Percentiles rank a stretch among this genome's conserved stretches.
These are phyloP conservation scores for Lachancea nothofagi DNA, from an alignment of 805 yeast genomes.

Conservation along the genomic window DNA sequence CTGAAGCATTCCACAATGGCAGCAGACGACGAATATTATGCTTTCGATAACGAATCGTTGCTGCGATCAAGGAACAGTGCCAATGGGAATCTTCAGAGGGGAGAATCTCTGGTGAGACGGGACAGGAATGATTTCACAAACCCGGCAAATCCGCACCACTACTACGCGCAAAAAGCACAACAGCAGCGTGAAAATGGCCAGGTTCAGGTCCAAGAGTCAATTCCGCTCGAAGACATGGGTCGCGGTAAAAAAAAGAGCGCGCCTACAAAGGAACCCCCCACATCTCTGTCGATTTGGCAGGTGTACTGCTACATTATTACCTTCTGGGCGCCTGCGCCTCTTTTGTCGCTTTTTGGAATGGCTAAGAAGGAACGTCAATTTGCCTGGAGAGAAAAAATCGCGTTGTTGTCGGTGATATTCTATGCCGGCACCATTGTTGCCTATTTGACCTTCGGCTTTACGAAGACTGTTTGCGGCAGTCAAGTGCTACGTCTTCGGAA, in stretches of 20 bases:
- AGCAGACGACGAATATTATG: constrained; percentile 16
- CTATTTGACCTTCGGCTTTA: constrained; percentile 84
- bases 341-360: constrained; percentile 70
- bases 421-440: constrained; percentile 75
- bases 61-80: constrained; percentile 23
- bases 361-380: constrained; percentile 73
- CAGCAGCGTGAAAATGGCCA: constrained; percentile 50
- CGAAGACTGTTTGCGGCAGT: constrained; percentile 68
- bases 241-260: constrained; percentile 14
- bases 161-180: constrained; percentile 68
- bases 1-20: constrained; percentile 2
- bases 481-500: constrained; percentile 46
- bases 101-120: constrained; percentile 70
- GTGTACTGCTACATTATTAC: constrained; percentile 75
- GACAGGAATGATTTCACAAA: constrained; percentile 66
- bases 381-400: constrained; percentile 98
- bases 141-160: constrained; percentile 69
- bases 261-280: constrained; percentile 11
- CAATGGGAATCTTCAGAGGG: constrained; percentile 20
- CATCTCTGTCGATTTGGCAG: constrained; percentile 55
- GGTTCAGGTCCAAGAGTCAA: constrained; percentile 58
- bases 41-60: constrained; percentile 34
- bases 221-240: constrained; percentile 12
- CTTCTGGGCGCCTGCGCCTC: constrained; percentile 85
- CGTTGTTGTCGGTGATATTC: constrained; percentile 67